Base-by-base conservation (phyloP, 331 rosid species). In the Malus hybrid region DNA sequence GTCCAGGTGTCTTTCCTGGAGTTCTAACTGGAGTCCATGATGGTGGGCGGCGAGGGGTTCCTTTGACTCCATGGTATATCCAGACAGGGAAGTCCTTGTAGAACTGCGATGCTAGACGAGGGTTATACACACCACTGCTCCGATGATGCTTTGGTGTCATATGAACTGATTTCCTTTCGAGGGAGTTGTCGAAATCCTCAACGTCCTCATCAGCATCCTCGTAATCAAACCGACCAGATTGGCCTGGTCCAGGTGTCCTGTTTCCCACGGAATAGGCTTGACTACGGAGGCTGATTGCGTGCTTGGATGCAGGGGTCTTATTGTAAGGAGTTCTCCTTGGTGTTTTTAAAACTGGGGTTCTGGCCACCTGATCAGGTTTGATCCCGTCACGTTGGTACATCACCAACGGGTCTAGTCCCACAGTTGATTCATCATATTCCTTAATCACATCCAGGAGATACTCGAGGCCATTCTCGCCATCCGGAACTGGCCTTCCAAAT, bases 11-110 rank as follows among this genome's bases (percentile, higher is more conserved):
- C 11, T 1, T 36, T 36, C 80, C 87, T 0, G 96, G 91, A 20
- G 90, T 93, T 80, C 93, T 89, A 0, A 93, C 93, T 0, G 96
- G 98, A 44, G 97, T 93, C 97, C 96, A 91, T 11, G 97, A 87
- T 10, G 91, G 93, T n/a, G 80, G 86, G 16, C 85, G 95, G 27
- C 72, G 86, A 3, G 95, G 96, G 33, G 94, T 90, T 77, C 97
- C 84, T 66, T 77, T 91, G 61, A 90, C 95, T 22, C 96, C 96
- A 48, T 88, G 71, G 85, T 91, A 91, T 55, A 91, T 74, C 97
- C 97, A 91, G 20, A 71, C 77, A 22, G 97, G 81, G 67, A 93
- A 91, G 73, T 93, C 96, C 79, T 86, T 78, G 86, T 93, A 93
- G 84, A 93, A 93, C 2, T 93, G 87, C 59, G 97, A 90, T 72